Evolutionary conservation across 2,329 filamentous ascomycete genomes (phyloP).

Genomic region (Fusarium anthophilum): DNA sequence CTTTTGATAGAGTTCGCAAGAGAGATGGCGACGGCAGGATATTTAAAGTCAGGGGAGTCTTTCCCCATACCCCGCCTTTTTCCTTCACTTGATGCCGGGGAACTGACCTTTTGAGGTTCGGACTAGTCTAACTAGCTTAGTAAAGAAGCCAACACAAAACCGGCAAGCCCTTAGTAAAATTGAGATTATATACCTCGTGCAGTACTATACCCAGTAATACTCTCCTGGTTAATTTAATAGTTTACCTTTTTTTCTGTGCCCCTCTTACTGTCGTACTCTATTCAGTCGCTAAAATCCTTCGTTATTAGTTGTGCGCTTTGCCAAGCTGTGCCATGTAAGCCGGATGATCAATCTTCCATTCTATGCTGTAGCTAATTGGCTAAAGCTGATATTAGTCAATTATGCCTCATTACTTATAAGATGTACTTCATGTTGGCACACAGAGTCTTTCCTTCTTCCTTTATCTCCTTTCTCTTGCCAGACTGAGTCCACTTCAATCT

Average conservation of each 20-base stretch:
- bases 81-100: not conserved
- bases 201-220: not conserved
- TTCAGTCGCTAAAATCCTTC: fast-evolving
- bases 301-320: not conserved
- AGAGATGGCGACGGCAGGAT: not conserved
- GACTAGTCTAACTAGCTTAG: not conserved
- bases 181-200: not conserved
- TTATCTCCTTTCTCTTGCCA: too few relatives aligned
- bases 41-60: not conserved
- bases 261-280: not conserved
- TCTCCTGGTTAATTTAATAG: not conserved
- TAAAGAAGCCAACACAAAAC: not conserved
- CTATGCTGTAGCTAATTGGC: not conserved
- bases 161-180: not conserved
- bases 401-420: too few relatives aligned
- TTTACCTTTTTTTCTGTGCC: not conserved
- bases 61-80: not conserved
- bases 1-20: not conserved
- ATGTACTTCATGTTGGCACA: too few relatives aligned
- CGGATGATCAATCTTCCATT: conserved; percentile 1
- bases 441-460: too few relatives aligned
- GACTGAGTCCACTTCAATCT: too few relatives aligned
- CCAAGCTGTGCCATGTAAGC: not conserved
- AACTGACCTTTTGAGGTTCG: not conserved
- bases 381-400: too few relatives aligned